Conservation (phyloP, 352 stramenopile species). For the Globisporangium solare region DNA sequence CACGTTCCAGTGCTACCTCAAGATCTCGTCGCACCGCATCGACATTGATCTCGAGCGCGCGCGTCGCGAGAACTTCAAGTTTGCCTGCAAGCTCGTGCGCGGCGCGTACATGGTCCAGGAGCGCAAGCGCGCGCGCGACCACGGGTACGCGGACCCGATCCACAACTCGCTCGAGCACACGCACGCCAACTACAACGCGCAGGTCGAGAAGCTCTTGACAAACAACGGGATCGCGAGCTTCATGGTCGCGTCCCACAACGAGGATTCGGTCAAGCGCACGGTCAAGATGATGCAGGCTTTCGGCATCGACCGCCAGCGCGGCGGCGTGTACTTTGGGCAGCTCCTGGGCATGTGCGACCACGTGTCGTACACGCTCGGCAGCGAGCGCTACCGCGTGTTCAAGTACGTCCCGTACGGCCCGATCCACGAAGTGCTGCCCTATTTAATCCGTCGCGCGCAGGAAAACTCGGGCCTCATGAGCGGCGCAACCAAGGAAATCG, state of each 20-base stretch:
- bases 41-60: conserved; percentile 91
- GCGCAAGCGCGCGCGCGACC: conserved; percentile 83
- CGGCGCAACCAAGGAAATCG: conserved; percentile 72
- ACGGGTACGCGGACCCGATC: conserved; percentile 88
- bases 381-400: conserved; percentile 91
- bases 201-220: conserved; percentile 88
- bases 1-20: conserved; percentile 99
- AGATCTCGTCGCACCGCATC: conserved; percentile 87
- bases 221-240: conserved; percentile 89
- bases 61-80: conserved; percentile 88
- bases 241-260: conserved; percentile 98
- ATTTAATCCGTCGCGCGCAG: conserved; percentile 94
- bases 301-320: conserved; percentile 65
- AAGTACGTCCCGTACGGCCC: conserved; percentile 98
- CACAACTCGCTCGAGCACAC: conserved; percentile 92
- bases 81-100: conserved; percentile 97
- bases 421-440: conserved; percentile 95
- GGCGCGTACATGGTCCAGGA: conserved; percentile 98
- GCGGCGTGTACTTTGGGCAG: conserved; percentile 95
- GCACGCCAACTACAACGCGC: conserved; percentile 92
- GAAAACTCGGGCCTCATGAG: conserved; percentile 94
- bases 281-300: conserved; percentile 90
- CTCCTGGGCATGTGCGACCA: conserved; percentile 98
- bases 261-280: conserved; percentile 92
- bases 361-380: conserved; percentile 93